These are phyloP conservation scores for Fistulinella prunicolor DNA, from an alignment of 768 basidiomycete genomes.

Conservation along the genomic window DNA sequence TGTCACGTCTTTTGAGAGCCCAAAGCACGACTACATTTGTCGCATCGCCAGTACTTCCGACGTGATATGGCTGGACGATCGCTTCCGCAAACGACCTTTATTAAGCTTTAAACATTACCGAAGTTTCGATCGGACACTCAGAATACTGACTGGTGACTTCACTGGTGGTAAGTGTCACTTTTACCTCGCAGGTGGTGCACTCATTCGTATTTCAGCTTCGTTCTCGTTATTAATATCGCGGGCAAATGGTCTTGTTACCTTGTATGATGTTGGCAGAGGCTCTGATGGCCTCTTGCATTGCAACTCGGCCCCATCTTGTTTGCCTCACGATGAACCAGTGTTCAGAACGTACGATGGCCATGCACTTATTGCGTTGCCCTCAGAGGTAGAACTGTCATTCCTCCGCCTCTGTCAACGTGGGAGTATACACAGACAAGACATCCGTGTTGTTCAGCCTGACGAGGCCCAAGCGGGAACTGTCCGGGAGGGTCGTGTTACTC, in stretches of 20 bases:
- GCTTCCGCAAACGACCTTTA: conserved; percentile 55
- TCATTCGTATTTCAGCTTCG: conserved; percentile 35
- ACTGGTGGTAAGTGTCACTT: conserved; percentile 28
- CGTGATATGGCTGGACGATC: conserved; percentile 68
- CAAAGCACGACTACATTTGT: conserved; percentile 41
- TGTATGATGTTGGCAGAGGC: conserved; percentile 58
- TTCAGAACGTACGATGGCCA: conserved; percentile 32
- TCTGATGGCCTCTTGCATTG: conserved; percentile 42
- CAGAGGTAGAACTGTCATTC: conserved; percentile 32
- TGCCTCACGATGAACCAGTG: conserved; percentile 32
- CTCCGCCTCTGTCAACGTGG: conserved; percentile 50
- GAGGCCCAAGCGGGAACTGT: conserved; percentile 8
- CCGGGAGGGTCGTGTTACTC: conserved; percentile 3
- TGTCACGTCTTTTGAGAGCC: conserved; percentile 55
- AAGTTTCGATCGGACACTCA: conserved; percentile 56
- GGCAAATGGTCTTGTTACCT: conserved; percentile 53
- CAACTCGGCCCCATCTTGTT: conserved; percentile 38
- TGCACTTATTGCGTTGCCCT: conserved; percentile 30
- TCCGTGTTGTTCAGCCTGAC: conserved; percentile 24
- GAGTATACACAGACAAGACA: conserved; percentile 42
- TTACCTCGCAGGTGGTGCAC: neutral
- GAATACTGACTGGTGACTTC: conserved; percentile 37
- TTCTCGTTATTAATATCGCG: conserved; percentile 59
- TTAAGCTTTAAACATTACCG: conserved; percentile 61
- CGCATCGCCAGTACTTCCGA: conserved; percentile 59